phyloP scores from a whole-genome alignment of 1,284 basidiomycete species.

The Ustilago lituana region DNA sequence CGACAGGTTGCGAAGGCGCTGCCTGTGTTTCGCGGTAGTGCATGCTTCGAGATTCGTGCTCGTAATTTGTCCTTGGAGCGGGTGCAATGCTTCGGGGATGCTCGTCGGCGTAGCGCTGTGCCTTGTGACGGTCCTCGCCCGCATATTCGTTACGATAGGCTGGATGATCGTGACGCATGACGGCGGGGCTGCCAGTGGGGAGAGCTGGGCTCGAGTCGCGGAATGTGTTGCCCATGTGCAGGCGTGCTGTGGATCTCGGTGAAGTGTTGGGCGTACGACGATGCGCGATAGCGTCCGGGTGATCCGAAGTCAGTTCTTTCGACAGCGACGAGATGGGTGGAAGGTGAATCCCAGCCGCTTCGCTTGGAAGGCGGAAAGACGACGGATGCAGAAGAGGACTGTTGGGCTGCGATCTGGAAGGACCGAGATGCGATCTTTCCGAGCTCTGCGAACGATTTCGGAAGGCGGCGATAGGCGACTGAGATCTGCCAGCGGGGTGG shows the following conservation, averaged over 20 bases:
- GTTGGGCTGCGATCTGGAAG: constrained; percentile 45
- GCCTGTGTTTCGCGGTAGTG: constrained; percentile 17
- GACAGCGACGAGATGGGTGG: constrained; percentile 46
- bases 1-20: constrained; percentile 9
- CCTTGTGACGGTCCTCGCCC: constrained; percentile 31
- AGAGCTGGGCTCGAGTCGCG: constrained; percentile 40
- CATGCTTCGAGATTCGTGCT: constrained; percentile 15
- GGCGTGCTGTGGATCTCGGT: constrained; percentile 26
- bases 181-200: constrained; percentile 33
- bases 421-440: constrained; percentile 34
- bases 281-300: constrained; percentile 25
- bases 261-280: constrained; percentile 39
- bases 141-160: constrained; percentile 31
- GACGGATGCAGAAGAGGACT: constrained; percentile 38
- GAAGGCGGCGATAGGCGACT: constrained; percentile 43
- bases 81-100: constrained; percentile 31
- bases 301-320: constrained; percentile 34
- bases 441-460: constrained; percentile 45
- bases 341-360: constrained; percentile 29
- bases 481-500: constrained; percentile 39
- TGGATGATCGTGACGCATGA: constrained; percentile 35
- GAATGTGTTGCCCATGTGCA: constrained; percentile 49
- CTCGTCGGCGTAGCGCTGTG: constrained; percentile 30
- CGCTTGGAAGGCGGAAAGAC: constrained; percentile 33
- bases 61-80: constrained; percentile 28